Percentiles rank a stretch among this genome's conserved stretches.
phyloP scores from a whole-genome alignment of 2,329 filamentous ascomycete genomes.

The Chalaropsis thielavioides region DNA sequence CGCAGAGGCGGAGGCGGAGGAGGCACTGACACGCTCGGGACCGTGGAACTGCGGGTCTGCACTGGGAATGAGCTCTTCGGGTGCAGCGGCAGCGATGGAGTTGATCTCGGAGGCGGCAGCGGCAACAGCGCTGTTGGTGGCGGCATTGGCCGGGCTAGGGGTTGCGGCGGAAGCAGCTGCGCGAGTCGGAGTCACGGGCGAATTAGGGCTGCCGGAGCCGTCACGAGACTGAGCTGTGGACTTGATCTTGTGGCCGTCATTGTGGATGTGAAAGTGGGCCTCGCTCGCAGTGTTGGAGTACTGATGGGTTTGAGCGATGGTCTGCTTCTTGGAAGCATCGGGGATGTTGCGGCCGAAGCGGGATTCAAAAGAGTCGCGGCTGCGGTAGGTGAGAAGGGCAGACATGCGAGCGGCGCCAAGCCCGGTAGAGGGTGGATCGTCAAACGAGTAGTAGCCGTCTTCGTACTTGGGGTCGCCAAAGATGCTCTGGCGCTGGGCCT shows the following conservation, averaged over 20 bases:
- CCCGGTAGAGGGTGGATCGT: conserved; percentile 73
- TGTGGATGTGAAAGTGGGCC: conserved; percentile 68
- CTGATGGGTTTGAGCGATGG: conserved; percentile 52
- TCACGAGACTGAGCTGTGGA: conserved; percentile 36
- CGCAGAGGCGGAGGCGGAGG: neutral
- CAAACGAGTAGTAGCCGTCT: conserved; percentile 82
- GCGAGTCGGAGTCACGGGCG: conserved; percentile 20
- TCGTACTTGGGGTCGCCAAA: conserved; percentile 98
- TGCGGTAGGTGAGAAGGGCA: conserved; percentile 86
- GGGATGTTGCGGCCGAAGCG: conserved; percentile 88
- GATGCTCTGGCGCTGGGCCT: conserved; percentile 81
- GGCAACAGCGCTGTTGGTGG: conserved; percentile 22
- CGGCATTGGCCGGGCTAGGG: conserved; percentile 17
- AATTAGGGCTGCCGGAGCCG: conserved; percentile 26
- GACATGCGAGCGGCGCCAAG: conserved; percentile 94
- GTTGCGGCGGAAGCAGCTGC: neutral
- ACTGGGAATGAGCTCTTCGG: conserved; percentile 23
- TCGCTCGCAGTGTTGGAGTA: conserved; percentile 49
- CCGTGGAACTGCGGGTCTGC: conserved; percentile 60
- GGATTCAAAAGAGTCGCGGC: conserved; percentile 90
- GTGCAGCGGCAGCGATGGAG: conserved; percentile 21
- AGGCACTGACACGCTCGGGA: conserved; percentile 2
- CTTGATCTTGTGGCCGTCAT: conserved; percentile 59
- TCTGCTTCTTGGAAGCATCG: conserved; percentile 68
- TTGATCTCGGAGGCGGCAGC: conserved; percentile 19